These are phyloP conservation scores for Globisporangium recalcitrans DNA, from an alignment of 352 stramenopile genomes.

Conservation along the genomic window DNA sequence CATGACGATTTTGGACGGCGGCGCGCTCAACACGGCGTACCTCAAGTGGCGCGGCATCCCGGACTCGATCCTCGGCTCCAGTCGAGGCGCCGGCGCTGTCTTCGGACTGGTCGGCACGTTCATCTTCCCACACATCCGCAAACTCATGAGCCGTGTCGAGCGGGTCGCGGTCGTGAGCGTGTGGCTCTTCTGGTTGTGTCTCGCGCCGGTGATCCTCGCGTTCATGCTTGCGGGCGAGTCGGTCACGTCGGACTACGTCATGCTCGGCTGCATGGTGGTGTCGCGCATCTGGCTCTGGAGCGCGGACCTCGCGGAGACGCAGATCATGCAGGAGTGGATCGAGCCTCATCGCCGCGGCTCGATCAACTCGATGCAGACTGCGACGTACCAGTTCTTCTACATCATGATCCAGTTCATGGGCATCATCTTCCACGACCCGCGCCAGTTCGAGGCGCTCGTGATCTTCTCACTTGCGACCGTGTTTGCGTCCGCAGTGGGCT, in stretches of 20 bases:
- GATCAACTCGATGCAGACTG: conserved; percentile 67
- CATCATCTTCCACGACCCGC: conserved; percentile 48
- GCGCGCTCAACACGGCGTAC: conserved; percentile 50
- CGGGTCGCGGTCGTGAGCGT: conserved; percentile 45
- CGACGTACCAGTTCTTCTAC: conserved; percentile 60
- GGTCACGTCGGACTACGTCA: conserved; percentile 43
- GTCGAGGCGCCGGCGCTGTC: conserved; percentile 37
- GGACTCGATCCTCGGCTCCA: conserved; percentile 39
- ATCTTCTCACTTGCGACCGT: conserved; percentile 45
- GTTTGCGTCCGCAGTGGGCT: conserved; percentile 39
- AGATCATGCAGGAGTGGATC: conserved; percentile 39
- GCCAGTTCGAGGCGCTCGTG: conserved; percentile 52
- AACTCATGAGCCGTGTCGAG: conserved; percentile 31
- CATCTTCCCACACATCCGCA: conserved; percentile 33
- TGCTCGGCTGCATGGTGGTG: conserved; percentile 43
- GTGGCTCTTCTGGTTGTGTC: conserved; percentile 58
- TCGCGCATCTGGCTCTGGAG: conserved; percentile 57
- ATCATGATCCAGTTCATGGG: conserved; percentile 45
- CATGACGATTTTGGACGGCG: conserved; percentile 50
- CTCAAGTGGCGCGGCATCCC: conserved; percentile 58
- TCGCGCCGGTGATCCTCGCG: conserved; percentile 30
- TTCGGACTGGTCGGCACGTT: conserved; percentile 47
- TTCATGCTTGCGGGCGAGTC: conserved; percentile 44
- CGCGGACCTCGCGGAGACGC: conserved; percentile 52
- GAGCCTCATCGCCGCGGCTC: conserved; percentile 37